These are phyloP conservation scores for Heracleum sosnowskyi DNA, from an alignment of 129 eudicot species.

Conservation along the genomic window DNA sequence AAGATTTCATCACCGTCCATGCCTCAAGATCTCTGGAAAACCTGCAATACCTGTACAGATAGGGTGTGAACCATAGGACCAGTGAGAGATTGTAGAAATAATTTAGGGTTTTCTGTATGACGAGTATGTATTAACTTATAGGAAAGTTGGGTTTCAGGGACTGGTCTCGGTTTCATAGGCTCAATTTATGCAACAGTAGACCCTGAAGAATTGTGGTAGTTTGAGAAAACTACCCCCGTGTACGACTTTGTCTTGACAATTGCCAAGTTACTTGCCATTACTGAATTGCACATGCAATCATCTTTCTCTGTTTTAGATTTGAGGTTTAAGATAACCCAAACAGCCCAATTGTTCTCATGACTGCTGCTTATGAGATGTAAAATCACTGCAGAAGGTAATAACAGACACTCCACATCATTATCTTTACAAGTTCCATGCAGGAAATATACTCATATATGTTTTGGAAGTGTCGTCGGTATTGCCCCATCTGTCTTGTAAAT, in stretches of 20 bases:
- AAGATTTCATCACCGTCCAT: neutral
- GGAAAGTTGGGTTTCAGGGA: neutral
- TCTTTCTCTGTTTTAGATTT: neutral
- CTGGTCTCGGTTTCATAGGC: neutral
- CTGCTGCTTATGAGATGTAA: too few relatives aligned
- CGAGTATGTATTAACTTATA: neutral
- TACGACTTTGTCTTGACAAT: neutral
- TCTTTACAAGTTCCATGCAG: neutral
- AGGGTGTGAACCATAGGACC: neutral
- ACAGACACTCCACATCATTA: neutral
- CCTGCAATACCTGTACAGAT: neutral
- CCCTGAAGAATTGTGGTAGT: neutral
- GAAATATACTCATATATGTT: too few relatives aligned
- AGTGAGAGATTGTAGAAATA: neutral
- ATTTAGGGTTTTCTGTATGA: neutral
- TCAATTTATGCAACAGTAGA: neutral
- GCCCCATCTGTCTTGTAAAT: neutral
- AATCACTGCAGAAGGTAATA: conserved; percentile 81
- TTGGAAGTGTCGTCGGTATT: neutral
- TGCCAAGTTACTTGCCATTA: neutral
- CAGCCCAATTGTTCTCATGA: too few relatives aligned
- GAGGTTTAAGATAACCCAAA: too few relatives aligned
- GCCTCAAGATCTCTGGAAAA: neutral
- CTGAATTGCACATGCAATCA: neutral
- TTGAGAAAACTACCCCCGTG: neutral